Evolutionary conservation across 129 eudicot species (phyloP).

Genomic region (Silybum marianum): DNA sequence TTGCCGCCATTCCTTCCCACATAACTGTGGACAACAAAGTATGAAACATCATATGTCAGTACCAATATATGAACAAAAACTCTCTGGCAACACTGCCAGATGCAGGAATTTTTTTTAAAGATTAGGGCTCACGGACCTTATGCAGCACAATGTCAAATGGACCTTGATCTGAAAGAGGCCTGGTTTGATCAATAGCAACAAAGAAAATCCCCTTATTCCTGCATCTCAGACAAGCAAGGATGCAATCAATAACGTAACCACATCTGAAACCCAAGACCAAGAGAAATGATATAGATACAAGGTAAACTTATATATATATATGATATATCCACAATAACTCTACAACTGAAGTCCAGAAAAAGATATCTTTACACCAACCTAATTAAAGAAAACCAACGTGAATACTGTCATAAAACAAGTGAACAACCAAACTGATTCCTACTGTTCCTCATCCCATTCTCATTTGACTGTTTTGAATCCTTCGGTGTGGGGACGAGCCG

Average conservation of each 20-base stretch:
- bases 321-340: not conserved
- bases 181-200: constrained; percentile 70
- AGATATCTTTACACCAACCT: not conserved
- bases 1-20: constrained; percentile 68
- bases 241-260: not conserved
- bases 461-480: no score
- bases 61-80: not conserved
- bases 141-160: constrained; percentile 73
- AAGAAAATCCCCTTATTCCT: constrained; percentile 76
- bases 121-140: constrained; percentile 41
- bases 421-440: no score
- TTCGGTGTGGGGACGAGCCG: no score
- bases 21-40: constrained; percentile 40
- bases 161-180: constrained; percentile 81
- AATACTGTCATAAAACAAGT: no score
- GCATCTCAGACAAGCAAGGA: constrained; percentile 16
- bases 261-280: not conserved
- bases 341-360: not conserved
- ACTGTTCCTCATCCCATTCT: no score
- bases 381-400: no score
- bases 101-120: not conserved
- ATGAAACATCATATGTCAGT: constrained; percentile 1
- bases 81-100: not conserved
- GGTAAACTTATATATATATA: not conserved
- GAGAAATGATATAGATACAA: not conserved